Evolutionary conservation across 352 stramenopile genomes (phyloP), one percentile per base, ranked within the genome.

Genomic region (Peronospora farinosa): DNA sequence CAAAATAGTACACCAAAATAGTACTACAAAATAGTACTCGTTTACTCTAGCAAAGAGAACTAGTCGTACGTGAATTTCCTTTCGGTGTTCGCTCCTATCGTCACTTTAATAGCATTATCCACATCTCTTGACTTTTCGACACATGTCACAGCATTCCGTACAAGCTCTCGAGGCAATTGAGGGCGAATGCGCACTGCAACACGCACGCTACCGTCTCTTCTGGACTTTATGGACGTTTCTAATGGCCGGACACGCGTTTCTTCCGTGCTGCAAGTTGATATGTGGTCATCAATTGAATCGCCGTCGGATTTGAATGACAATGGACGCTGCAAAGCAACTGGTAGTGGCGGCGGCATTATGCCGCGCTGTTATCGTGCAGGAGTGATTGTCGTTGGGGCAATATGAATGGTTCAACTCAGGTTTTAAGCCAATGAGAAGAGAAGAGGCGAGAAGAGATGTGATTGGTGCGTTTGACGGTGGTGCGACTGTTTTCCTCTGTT

Each of bases 111-210:
- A 7, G 42, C 8, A 19, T 57, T 58, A 9, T 64, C 67, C 35
- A 72, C 64, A 5, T 38, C 61, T 19, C 68, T 49, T 1, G 54
- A 51, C 43, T 67, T 68, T 27, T 75, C 40, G 4, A 87, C 69
- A 46, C 67, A 84, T 19, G 60, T 71, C 36, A 46, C 36, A 19
- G 75, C 68, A 35, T 74, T 81, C 11, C 57, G 45, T 7, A 65
- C 73, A 13, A 92, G 63, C 54, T 94, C 84, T 33, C 85, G 86
- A 5, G 84, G 84, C 23, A 94, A 52, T 39, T 87, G 60, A 37
- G 84, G 84, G 13, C 84, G 81, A 25, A 94, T 74, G 7, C 84
- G 84, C 42, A 94, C 74, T 0, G 79, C 81, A 9, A 94, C 84
- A 41, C 68, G 73, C 19, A 92, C 78, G 28, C 81, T 90, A 31